phyloP scores from a whole-genome alignment of 345 rosid genomes.

The Arabidopsis suecica region DNA sequence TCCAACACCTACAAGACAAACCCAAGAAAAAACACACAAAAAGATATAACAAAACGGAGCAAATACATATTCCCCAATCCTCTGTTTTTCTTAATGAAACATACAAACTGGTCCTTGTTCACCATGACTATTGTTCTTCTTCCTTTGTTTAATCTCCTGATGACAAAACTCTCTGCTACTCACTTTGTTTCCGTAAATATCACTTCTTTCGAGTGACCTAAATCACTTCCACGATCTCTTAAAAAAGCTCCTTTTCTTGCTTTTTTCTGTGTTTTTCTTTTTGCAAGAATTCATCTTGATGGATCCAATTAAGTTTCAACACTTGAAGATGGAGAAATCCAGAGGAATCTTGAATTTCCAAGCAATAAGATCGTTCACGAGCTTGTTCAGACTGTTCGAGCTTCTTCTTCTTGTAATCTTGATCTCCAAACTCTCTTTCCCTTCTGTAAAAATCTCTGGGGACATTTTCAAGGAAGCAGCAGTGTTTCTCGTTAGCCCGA shows the following conservation, averaged over 20 bases:
- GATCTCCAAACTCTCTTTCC: slow-evolving; percentile 60
- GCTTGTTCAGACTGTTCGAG: slow-evolving; percentile 64
- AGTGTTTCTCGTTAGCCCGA: slow-evolving; percentile 59
- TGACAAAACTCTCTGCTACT: slow-evolving; percentile 41
- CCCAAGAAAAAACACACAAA: slow-evolving; percentile 15
- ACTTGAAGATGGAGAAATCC: slow-evolving; percentile 62
- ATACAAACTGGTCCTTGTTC: slow-evolving; percentile 39
- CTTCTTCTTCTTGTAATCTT: slow-evolving; percentile 58
- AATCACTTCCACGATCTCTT: neutral
- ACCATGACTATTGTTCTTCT: slow-evolving; percentile 33
- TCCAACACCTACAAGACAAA: slow-evolving; percentile 24
- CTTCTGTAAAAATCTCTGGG: slow-evolving; percentile 62
- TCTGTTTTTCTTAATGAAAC: slow-evolving; percentile 33
- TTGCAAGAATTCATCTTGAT: slow-evolving; percentile 40
- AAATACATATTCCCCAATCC: slow-evolving; percentile 19
- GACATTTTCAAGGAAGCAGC: slow-evolving; percentile 62
- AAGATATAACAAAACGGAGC: slow-evolving; percentile 18
- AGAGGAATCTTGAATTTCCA: slow-evolving; percentile 54
- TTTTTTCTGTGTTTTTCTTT: neutral
- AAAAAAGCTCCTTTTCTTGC: neutral
- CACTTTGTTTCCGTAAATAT: slow-evolving; percentile 30
- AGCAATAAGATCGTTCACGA: slow-evolving; percentile 54
- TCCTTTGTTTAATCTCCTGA: slow-evolving; percentile 40
- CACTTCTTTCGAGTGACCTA: slow-evolving; percentile 49
- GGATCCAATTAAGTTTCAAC: slow-evolving; percentile 61